A percentile compares a stretch with the other conserved stretches of the same genome.
Conservation (phyloP, 169 alveolate genomes). For the Babesia sp. region DNA sequence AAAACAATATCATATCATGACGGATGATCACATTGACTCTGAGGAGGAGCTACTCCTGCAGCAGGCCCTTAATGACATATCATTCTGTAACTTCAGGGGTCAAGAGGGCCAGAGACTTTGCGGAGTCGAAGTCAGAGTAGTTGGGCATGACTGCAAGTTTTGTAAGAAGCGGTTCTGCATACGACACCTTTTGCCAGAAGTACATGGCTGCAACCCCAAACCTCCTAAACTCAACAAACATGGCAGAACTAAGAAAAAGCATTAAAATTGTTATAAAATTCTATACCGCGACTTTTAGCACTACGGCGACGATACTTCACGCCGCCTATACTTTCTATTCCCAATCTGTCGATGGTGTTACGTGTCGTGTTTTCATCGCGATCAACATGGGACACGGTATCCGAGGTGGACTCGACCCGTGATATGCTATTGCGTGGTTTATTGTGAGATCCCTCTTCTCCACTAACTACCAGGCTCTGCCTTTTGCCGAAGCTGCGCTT, state of each 20-base stretch:
- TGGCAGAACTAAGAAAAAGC: slow-evolving; percentile 51
- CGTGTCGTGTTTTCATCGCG: no score
- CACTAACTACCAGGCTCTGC: background rate
- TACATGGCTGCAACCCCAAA: slow-evolving; percentile 61
- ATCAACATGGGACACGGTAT: background rate
- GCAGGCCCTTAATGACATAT: slow-evolving; percentile 3
- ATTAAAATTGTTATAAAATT: slow-evolving; percentile 18
- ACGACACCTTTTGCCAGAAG: slow-evolving; percentile 56
- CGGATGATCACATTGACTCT: no score
- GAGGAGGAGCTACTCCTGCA: slow-evolving; percentile 37
- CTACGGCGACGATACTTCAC: slow-evolving; percentile 20
- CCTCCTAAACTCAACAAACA: slow-evolving; percentile 54
- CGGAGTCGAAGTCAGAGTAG: slow-evolving; percentile 30
- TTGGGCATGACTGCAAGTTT: slow-evolving; percentile 66
- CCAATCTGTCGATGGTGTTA: background rate
- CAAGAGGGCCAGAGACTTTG: slow-evolving; percentile 14
- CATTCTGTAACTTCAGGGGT: slow-evolving; percentile 7
- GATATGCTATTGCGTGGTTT: background rate
- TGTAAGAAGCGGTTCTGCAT: slow-evolving; percentile 62
- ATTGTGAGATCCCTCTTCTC: background rate
- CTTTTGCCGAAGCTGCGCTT: slow-evolving; percentile 40
- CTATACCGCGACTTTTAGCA: slow-evolving; percentile 9
- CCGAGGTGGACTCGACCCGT: no score
- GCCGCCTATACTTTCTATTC: background rate
- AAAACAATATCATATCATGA: no score